Evolutionary conservation across 352 stramenopile genomes (phyloP).

Genomic region (Phytophthora pistaciae): DNA sequence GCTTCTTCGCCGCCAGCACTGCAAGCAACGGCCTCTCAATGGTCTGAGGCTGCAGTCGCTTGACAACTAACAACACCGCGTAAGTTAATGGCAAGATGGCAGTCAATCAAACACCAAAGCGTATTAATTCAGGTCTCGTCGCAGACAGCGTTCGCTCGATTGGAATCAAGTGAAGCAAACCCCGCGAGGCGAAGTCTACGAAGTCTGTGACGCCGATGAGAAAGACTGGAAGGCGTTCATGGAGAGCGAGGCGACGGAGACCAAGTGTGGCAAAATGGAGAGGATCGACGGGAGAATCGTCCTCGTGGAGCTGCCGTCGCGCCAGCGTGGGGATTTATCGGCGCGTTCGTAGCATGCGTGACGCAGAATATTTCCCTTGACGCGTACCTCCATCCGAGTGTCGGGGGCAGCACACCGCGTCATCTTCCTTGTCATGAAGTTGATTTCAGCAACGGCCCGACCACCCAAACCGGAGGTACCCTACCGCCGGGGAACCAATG

Average conservation of each 20-base stretch:
- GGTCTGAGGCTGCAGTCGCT: no score
- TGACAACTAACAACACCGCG: no score
- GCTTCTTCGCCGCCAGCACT: no score
- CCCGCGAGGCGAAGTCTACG: background rate
- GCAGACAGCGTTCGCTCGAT: no score
- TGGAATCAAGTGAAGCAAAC: no score
- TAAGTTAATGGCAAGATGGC: no score
- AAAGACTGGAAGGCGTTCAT: background rate
- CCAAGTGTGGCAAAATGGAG: no score
- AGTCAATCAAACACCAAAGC: no score
- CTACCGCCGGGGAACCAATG: background rate
- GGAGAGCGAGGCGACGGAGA: no score
- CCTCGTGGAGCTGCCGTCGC: background rate
- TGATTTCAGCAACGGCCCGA: background rate
- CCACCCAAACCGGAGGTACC: no score
- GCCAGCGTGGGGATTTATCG: background rate
- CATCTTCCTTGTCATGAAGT: background rate
- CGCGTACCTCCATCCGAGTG: background rate
- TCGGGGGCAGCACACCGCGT: background rate
- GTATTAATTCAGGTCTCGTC: no score
- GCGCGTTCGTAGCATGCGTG: background rate
- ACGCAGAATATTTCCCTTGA: background rate
- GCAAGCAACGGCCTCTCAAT: no score
- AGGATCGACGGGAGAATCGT: background rate
- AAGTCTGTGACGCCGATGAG: background rate